Percentiles rank a stretch among this genome's conserved stretches.
phyloP scores from a whole-genome alignment of 495 filamentous ascomycete genomes.

The Sporormia fimetaria region DNA sequence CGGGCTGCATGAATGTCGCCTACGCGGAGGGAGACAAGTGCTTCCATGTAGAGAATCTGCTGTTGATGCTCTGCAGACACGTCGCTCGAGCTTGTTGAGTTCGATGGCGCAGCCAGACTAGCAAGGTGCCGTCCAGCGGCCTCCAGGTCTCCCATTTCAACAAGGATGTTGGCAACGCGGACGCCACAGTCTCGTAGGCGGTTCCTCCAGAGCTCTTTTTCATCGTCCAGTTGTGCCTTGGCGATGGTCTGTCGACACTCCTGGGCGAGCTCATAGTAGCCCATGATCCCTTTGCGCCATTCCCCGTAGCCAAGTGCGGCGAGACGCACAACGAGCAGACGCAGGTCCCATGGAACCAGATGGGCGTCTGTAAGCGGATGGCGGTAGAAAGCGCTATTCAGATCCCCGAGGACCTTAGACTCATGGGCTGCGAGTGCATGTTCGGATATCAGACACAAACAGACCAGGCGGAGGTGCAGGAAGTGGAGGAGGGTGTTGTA shows the following conservation, averaged over 20 bases:
- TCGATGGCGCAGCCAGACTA: constrained; percentile 30
- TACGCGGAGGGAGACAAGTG: constrained; percentile 60
- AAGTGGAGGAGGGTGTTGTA: constrained; percentile 57
- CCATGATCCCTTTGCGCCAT: constrained; percentile 69
- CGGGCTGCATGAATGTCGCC: constrained; percentile 65
- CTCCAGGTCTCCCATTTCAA: constrained; percentile 84
- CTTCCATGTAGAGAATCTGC: constrained; percentile 33
- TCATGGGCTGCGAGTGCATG: constrained; percentile 69
- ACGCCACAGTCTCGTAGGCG: constrained; percentile 65
- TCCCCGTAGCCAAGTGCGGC: constrained; percentile 79
- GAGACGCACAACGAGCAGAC: constrained; percentile 67
- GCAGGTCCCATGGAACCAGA: constrained; percentile 77
- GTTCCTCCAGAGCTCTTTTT: constrained; percentile 48
- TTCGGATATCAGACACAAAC: constrained; percentile 61
- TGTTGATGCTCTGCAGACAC: neutral
- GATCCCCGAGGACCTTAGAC: constrained; percentile 69
- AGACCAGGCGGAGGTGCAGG: constrained; percentile 73
- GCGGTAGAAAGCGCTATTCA: constrained; percentile 54
- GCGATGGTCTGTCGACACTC: constrained; percentile 54
- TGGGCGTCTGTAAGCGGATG: constrained; percentile 36
- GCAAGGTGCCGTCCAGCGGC: constrained; percentile 60
- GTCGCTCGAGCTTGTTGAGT: constrained; percentile 23
- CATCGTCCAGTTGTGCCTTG: constrained; percentile 27
- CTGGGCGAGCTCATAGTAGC: constrained; percentile 74
- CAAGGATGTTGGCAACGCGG: constrained; percentile 62